Conservation (phyloP, 129 eudicot genomes). For the Chrysanthemum makinoi region DNA sequence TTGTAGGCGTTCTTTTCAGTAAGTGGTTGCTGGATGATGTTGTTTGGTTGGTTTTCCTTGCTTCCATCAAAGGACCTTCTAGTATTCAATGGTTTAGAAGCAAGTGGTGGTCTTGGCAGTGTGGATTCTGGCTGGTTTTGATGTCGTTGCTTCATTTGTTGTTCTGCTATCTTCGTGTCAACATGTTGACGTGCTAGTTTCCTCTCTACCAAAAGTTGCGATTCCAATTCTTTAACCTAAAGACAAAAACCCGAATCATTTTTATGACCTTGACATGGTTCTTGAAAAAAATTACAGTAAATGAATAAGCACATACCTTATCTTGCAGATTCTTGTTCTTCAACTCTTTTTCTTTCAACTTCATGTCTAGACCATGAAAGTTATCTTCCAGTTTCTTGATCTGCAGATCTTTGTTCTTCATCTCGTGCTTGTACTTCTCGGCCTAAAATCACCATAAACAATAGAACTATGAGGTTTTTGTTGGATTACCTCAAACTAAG, state of each 20-base stretch:
- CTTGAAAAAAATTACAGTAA: background rate
- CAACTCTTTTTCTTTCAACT: constrained; percentile 75
- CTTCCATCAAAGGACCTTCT: constrained; percentile 36
- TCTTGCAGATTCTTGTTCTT: constrained; percentile 81
- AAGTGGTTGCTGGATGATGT: constrained; percentile 36
- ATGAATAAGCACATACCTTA: constrained; percentile 50
- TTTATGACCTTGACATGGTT: constrained; percentile 13
- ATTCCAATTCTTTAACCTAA: constrained; percentile 89
- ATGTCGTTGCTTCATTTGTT: constrained; percentile 51
- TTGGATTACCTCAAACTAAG: background rate
- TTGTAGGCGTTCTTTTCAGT: constrained; percentile 48
- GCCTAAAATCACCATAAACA: constrained; percentile 42
- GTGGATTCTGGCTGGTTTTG: constrained; percentile 43
- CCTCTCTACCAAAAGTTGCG: constrained; percentile 86
- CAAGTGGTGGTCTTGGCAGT: constrained; percentile 54
- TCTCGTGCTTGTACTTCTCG: constrained; percentile 70
- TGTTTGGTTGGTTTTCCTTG: constrained; percentile 38
- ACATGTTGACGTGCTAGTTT: constrained; percentile 90
- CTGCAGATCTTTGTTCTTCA: constrained; percentile 74
- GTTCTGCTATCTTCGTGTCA: constrained; percentile 79
- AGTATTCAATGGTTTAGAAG: constrained; percentile 34
- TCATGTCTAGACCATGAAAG: constrained; percentile 66
- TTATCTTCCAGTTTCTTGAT: constrained; percentile 77
- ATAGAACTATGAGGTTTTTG: background rate
- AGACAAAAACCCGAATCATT: constrained; percentile 9